Evolutionary conservation across 257 asterid species (phyloP), one percentile per base, ranked within the genome.

Genomic region (Knoxia roxburghii): DNA sequence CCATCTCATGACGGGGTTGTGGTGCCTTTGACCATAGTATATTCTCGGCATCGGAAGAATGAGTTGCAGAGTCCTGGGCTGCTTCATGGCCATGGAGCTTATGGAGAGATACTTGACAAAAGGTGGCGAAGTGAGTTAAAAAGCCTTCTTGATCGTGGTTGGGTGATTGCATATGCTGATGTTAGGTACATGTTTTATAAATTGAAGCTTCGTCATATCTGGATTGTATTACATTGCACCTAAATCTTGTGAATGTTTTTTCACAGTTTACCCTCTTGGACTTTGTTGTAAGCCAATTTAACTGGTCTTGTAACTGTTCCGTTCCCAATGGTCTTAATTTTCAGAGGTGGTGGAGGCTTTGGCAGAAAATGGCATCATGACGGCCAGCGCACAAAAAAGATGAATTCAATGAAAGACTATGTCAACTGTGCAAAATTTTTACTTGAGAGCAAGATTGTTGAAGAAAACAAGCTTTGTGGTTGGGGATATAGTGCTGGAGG

Each of bases 401-500:
- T 86, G 48, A 88, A 87, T 79, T 88, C 95, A 29, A 71, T 94
- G 32, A 73, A 79, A 49, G 97, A 90, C 78, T 94, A 84, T 70
- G 65, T 90, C 68, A 80, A 87, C 20, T 90, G 99, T 83, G 99
- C 95, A 20, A 86, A 85, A 73, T 94, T 86, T 83, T 82, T 94
- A 50, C 68, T 86, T 46, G 95, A 85, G 75, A 83, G 72, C 75
- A 79, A 72, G 73, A 72, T 94, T 33, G 96, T 90, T 68, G 83
- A 83, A 78, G 95, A 81, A 60, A 80, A 79, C 72, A 90, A 84
- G 83, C 86, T 94, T 70, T 96, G 95, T 72, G 99, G 95, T 66
- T 85, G 97, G 96, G 99, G 99, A 77, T 87, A 88, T 78, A 94
- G 99, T 80, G 97, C 97, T 64, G 97, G 99, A 68, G 97, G 99